Percentiles rank a stretch among this genome's conserved stretches.
These are phyloP conservation scores for Mycena sanguinolenta DNA, from an alignment of 768 basidiomycete genomes.

Conservation along the genomic window DNA sequence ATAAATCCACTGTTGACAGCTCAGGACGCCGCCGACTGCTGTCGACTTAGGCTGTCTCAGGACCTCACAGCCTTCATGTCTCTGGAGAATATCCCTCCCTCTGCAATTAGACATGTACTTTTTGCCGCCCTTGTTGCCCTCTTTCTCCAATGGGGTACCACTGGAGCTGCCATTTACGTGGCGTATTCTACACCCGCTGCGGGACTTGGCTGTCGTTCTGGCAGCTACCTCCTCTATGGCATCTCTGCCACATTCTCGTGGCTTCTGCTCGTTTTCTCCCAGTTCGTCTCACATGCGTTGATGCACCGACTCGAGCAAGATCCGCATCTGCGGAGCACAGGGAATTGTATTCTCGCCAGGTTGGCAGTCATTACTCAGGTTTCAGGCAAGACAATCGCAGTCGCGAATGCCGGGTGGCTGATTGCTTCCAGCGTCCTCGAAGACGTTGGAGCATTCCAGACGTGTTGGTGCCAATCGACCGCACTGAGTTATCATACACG, in stretches of 20 bases:
- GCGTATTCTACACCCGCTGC: conserved; percentile 37
- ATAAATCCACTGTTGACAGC: too few species aligned
- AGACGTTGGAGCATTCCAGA: too few species aligned
- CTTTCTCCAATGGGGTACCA: conserved; percentile 48
- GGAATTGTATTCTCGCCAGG: too few species aligned
- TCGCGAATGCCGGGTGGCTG: too few species aligned
- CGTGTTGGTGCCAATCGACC: too few species aligned
- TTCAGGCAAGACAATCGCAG: too few species aligned
- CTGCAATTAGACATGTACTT: conserved; percentile 32
- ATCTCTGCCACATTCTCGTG: conserved; percentile 43
- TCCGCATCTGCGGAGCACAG: too few species aligned
- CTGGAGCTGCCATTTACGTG: conserved; percentile 40
- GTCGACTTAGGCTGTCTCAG: neutral
- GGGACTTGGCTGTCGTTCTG: conserved; percentile 50
- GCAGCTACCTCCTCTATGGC: conserved; percentile 46
- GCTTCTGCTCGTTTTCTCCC: conserved; percentile 45
- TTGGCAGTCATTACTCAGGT: too few species aligned
- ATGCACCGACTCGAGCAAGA: conserved; percentile 24
- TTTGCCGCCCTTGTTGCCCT: conserved; percentile 43
- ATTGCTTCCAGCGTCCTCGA: too few species aligned
- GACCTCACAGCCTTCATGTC: conserved; percentile 17
- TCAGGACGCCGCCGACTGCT: neutral
- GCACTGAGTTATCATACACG: too few species aligned
- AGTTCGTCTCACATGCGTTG: conserved; percentile 30
- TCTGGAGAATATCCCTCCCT: neutral